Percentiles rank a stretch among this genome's conserved stretches.
These are phyloP conservation scores for Colletotrichum tabaci DNA, from an alignment of 2,329 filamentous ascomycete genomes.

Conservation along the genomic window DNA sequence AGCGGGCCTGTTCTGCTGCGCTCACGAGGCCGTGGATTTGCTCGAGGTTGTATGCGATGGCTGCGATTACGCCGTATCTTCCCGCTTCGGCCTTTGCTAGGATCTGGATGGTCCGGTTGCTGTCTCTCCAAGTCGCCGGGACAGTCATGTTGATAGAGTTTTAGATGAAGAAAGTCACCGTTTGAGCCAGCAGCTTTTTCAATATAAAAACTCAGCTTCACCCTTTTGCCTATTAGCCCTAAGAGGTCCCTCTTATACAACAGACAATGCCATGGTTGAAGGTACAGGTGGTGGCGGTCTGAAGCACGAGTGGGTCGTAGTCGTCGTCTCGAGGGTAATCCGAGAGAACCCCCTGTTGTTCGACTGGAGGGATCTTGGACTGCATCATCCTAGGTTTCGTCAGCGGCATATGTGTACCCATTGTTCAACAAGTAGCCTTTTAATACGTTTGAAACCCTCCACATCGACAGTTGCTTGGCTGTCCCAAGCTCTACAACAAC, in stretches of 20 bases:
- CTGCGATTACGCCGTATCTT: conserved; percentile 65
- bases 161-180: too few relatives aligned
- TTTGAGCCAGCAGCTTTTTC: too few relatives aligned
- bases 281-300: background rate
- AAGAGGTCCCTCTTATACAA: conserved; percentile 6
- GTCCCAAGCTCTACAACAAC: background rate
- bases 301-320: background rate
- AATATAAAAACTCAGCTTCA: background rate
- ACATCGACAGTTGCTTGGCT: background rate
- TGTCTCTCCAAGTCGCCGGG: conserved; percentile 18
- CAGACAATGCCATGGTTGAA: background rate
- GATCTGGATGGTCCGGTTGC: conserved; percentile 24
- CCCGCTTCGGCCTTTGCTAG: conserved; percentile 19
- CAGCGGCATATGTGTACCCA: too few relatives aligned
- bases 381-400: background rate
- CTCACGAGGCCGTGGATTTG: conserved; percentile 77
- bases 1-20: conserved; percentile 76
- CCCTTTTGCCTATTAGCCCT: background rate
- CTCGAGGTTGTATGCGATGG: conserved; percentile 76
- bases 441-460: background rate
- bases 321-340: conserved; percentile 29
- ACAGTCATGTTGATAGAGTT: conserved; percentile 1
- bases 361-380: background rate
- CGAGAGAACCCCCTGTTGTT: background rate
- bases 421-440: background rate